Base-by-base conservation (phyloP, 345 rosid species). In the Brassica incana region DNA sequence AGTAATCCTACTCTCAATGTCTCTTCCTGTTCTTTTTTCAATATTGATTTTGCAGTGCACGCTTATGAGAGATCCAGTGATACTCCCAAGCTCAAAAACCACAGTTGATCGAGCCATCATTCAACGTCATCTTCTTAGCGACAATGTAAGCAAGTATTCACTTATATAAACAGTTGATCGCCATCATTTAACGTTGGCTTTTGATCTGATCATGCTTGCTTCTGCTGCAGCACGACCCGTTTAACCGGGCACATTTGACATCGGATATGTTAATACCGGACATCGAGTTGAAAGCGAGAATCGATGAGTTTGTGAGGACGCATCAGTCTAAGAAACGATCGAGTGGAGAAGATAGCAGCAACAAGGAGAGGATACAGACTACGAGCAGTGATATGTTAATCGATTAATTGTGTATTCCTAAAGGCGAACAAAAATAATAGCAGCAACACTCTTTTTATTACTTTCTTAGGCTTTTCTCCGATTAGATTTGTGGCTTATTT, bases 61-160 rank as follows among this genome's bases (percentile, higher is more conserved):
- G 3, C 74, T 93, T 79, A 96, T 96, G 99, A 96, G 92, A 88
- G 98, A 96, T 86, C 99, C 99, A 11, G 99, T 96, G 77, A 88
- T 92, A 75, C 88, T 96, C 82, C 99, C 99, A 60, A 90, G 95
- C 71, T 93, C 99, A 16, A 91, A 85, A 78, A 93, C 84, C 81
- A 96, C 90, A 33, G 87, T 93, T 35, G 98, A 96, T 86, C 99
- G 97, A 14, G 99, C 93, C 76, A 88, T 91, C 73, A 87, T 95
- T 82, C 98, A 97, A 60, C 89, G 95, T 81, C 99, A 96, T 92
- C 99, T 96, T 83, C 92, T 96, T n/a, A 96, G 99, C 18, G 97
- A 96, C 80, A 81, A 76, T 11, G 99, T 92, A 81, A 77, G 73
- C 70, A 60, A n/a, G 40, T 60, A 4, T 67, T 93, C 98, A 20